Evolutionary conservation across 1,139 yeast genomes (phyloP).

Genomic region (Candida glucosophila): DNA sequence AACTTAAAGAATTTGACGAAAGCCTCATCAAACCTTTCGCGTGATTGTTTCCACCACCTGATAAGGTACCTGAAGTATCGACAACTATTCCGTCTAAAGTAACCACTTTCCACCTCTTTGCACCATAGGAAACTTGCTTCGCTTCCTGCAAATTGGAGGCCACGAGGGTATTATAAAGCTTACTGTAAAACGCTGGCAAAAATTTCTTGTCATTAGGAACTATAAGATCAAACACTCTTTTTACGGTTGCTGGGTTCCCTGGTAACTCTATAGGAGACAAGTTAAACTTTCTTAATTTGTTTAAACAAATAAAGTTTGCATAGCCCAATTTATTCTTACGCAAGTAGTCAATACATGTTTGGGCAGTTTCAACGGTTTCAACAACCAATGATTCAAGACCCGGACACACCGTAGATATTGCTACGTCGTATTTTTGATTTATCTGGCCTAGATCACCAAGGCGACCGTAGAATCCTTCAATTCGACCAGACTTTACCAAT

Average conservation of each 20-base stretch:
- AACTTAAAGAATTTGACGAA: slow-evolving; percentile 15
- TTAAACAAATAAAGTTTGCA: slow-evolving; percentile 77
- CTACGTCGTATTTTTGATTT: slow-evolving; percentile 82
- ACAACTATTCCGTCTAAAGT: slow-evolving; percentile 88
- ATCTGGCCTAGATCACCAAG: slow-evolving; percentile 87
- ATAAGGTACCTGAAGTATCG: slow-evolving; percentile 93
- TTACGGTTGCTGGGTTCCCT: slow-evolving; percentile 61
- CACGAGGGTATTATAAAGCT: slow-evolving; percentile 78
- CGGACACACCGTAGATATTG: slow-evolving; percentile 92
- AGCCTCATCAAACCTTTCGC: slow-evolving; percentile 60
- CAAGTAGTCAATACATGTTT: slow-evolving; percentile 79
- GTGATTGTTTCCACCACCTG: slow-evolving; percentile 84
- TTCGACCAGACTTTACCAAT: slow-evolving; percentile 72
- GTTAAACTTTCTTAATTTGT: slow-evolving; percentile 61
- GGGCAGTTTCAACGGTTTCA: slow-evolving; percentile 89
- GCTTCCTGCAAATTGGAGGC: slow-evolving; percentile 77
- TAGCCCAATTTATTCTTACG: slow-evolving; percentile 82
- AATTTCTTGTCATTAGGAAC: slow-evolving; percentile 59
- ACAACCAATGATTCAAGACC: slow-evolving; percentile 90
- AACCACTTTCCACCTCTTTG: slow-evolving; percentile 76
- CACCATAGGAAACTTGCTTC: slow-evolving; percentile 80
- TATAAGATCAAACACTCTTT: slow-evolving; percentile 79
- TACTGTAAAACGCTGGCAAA: slow-evolving; percentile 84
- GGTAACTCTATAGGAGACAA: slow-evolving; percentile 54
- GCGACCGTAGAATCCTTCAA: slow-evolving; percentile 81